Percentiles rank a stretch among this genome's conserved stretches.
Evolutionary conservation across 192 early-diverging fungal species (phyloP).

Genomic region (Physocladia obscura): DNA sequence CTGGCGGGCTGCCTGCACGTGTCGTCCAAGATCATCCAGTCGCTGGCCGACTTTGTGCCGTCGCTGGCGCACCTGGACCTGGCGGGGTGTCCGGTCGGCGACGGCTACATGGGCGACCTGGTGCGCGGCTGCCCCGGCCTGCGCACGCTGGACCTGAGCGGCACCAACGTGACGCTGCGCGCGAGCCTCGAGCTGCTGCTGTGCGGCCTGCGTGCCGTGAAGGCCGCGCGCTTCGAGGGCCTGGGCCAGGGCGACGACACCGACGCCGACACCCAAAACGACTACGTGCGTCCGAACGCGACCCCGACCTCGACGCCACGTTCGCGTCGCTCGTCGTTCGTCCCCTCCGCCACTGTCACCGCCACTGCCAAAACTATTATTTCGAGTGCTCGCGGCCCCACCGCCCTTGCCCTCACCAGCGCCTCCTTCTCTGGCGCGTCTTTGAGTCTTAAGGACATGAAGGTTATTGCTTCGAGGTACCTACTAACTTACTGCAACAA

Average conservation of each 20-base stretch:
- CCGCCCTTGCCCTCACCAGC: background rate
- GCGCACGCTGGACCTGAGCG: constrained; percentile 10
- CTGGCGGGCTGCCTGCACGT: constrained; percentile 28
- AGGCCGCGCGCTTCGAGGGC: constrained; percentile 12
- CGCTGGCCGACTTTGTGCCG: constrained; percentile 28
- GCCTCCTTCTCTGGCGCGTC: background rate
- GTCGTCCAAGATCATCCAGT: constrained; percentile 33
- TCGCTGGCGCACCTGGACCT: constrained; percentile 19
- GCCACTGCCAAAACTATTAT: background rate
- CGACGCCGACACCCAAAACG: background rate
- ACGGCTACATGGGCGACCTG: constrained; percentile 29
- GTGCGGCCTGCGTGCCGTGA: constrained; percentile 6
- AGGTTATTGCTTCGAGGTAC: background rate
- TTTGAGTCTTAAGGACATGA: background rate
- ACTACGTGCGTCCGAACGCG: background rate
- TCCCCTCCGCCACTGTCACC: background rate
- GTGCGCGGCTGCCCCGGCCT: constrained; percentile 21
- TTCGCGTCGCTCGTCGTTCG: constrained; percentile 7
- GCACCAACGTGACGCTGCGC: constrained; percentile 22
- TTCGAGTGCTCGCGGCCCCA: background rate
- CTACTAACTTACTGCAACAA: background rate
- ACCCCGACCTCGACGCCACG: background rate
- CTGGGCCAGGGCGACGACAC: constrained; percentile 4
- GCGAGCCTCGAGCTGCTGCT: constrained; percentile 11
- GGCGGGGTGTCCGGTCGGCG: constrained; percentile 31